Base-by-base conservation (phyloP, 306 rosid species). In the Sicyos edulis region DNA sequence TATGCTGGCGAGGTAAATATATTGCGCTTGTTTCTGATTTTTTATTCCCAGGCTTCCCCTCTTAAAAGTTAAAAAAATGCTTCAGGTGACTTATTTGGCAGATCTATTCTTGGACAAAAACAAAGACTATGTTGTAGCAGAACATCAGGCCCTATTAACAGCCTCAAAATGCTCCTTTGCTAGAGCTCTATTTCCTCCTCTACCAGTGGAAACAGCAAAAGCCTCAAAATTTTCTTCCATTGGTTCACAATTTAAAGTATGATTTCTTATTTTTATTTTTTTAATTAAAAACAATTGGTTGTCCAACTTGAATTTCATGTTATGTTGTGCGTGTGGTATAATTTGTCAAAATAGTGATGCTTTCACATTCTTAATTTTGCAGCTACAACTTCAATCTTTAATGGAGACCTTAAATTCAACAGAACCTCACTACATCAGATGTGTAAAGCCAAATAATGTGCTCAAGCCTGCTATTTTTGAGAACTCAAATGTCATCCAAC, bases 61-160 rank as follows among this genome's bases (percentile, higher is more conserved):
- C 72, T 78, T 50, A 72, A 83, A 60, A 42, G 10, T 70, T 76
- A 54, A 47, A 74, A 73, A 64, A 45, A 74, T 70, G 79, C 80
- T 81, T 70, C 84, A 95, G 99, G 99, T 95, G 65, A 80, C 78
- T 54, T 95, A 95, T 83, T 85, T 78, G 82, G 99, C 97, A 75
- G 97, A 95, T 82, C 89, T 83, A 83, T 95, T 95, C 77, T 89
- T 95, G 76, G 99, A 95, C 78, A 95, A 95, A 83, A 95, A 95
- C 90, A 95, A 95, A 88, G 99, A 95, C 82, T 95, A 95, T 83
- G 99, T 95, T 78, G 91, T 95, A 54, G 99, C 97, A 40, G 99
- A 95, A 81, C 97, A 91, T 78, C 99, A 87, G 85, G 96, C 82
- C 78, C 85, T 95, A 77, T 83, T 95, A 80, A 88, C 84, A 70